These are phyloP conservation scores for Sambucus nigra DNA, from an alignment of 129 eudicot genomes.

Conservation along the genomic window DNA sequence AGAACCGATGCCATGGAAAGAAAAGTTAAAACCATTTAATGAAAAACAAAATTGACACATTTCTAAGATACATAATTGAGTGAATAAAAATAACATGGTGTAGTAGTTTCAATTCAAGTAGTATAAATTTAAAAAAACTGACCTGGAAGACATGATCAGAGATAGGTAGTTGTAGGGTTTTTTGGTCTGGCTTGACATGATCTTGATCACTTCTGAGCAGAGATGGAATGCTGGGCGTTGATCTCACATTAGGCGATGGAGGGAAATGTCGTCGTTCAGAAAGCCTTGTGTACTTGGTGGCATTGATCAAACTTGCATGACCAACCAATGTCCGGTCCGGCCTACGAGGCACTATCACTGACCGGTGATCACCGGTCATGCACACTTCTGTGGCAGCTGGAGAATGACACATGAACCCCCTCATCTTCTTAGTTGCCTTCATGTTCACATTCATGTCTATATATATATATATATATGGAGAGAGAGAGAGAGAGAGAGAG, in stretches of 20 bases:
- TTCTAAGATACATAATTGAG: no score
- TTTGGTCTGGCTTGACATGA: conserved; percentile 20
- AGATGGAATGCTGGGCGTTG: conserved; percentile 11
- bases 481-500: conserved; percentile 1
- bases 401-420: conserved; percentile 73
- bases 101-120: no score
- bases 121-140: no score
- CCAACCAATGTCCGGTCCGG: conserved; percentile 16
- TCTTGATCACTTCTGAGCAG: conserved; percentile 3
- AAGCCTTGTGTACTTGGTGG: conserved; percentile 32
- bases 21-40: no score
- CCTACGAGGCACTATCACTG: conserved; percentile 41
- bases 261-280: conserved; percentile 19
- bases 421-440: conserved; percentile 43
- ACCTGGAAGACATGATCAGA: conserved; percentile 52
- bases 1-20: no score
- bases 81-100: no score
- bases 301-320: conserved; percentile 30
- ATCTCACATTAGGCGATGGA: conserved; percentile 21
- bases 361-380: conserved; percentile 31
- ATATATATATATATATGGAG: no score
- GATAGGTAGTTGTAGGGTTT: conserved; percentile 17
- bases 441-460: neutral
- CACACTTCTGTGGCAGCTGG: conserved; percentile 44
- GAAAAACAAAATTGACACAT: no score